A percentile compares a stretch with the other conserved stretches of the same genome.
Conservation (phyloP, 257 asterid genomes). For the Sherardia arvensis region DNA sequence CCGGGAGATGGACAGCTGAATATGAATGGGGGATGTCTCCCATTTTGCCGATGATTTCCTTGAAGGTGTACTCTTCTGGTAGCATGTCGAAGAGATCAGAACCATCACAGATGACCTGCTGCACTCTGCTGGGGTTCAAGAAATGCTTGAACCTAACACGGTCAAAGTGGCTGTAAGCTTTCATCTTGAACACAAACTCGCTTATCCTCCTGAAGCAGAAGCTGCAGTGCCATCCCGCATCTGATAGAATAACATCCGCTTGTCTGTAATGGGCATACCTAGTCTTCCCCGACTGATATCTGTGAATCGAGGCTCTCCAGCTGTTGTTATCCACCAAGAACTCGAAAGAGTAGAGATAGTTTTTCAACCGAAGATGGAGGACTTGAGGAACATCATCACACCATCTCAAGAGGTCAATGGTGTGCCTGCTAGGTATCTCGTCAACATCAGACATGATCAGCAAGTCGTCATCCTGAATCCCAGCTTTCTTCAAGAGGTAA, state of each 20-base stretch:
- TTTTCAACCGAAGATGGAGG: conserved; percentile 68
- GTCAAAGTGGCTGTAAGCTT: conserved; percentile 72
- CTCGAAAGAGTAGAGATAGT: conserved; percentile 72
- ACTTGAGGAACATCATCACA: conserved; percentile 60
- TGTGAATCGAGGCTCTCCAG: conserved; percentile 78
- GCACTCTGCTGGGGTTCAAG: conserved; percentile 62
- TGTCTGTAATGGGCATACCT: conserved; percentile 77
- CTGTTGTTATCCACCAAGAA: conserved; percentile 64
- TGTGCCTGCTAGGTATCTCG: conserved; percentile 72
- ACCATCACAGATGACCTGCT: conserved; percentile 66
- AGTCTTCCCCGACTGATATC: conserved; percentile 63
- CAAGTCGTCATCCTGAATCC: conserved; percentile 71
- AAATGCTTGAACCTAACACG: conserved; percentile 68
- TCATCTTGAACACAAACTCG: conserved; percentile 79
- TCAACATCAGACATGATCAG: conserved; percentile 75
- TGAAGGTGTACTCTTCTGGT: conserved; percentile 78
- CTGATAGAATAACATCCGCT: conserved; percentile 54
- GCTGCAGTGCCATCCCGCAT: conserved; percentile 87
- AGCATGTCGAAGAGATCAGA: conserved; percentile 77
- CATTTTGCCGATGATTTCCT: conserved; percentile 75
- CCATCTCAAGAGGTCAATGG: conserved; percentile 76
- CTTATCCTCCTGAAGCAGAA: conserved; percentile 60
- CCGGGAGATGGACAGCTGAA: conserved; percentile 78
- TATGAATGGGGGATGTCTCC: conserved; percentile 73
- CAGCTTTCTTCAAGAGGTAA: conserved; percentile 73